Percentiles rank a stretch among this genome's conserved stretches.
Conservation (phyloP, 768 basidiomycete genomes). For the Podaxis sp. region DNA sequence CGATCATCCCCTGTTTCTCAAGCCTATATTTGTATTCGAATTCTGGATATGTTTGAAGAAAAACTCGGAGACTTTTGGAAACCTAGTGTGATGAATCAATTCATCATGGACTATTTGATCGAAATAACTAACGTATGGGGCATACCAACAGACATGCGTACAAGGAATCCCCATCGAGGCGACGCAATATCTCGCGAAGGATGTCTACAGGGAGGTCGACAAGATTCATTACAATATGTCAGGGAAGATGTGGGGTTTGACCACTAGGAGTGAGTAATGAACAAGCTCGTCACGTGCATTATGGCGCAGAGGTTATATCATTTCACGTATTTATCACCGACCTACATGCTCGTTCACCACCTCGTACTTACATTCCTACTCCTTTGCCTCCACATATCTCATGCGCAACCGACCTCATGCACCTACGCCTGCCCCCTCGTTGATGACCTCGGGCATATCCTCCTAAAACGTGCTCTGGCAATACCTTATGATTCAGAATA, state of each 20-base stretch:
- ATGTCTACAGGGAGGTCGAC: constrained; percentile 3
- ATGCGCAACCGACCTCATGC: not conserved
- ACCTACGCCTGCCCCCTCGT: not conserved
- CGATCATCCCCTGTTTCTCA: constrained; percentile 2
- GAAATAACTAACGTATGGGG: not conserved
- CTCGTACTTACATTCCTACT: not conserved
- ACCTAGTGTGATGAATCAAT: not conserved
- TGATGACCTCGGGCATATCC: not conserved
- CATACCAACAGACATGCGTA: not conserved
- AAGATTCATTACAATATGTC: not conserved
- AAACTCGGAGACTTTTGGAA: not conserved
- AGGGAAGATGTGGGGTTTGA: not conserved
- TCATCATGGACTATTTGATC: not conserved
- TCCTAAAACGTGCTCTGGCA: constrained; percentile 2
- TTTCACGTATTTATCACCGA: not conserved
- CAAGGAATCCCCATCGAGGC: not conserved
- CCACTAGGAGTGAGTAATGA: not conserved
- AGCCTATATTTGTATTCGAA: constrained; percentile 8
- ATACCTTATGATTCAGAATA: constrained; percentile 7
- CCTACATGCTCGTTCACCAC: not conserved
- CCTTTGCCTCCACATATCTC: not conserved
- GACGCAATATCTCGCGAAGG: constrained; percentile 3
- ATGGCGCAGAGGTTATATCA: not conserved
- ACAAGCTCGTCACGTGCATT: not conserved
- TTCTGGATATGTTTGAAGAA: not conserved